Evolutionary conservation across 805 yeast genomes (phyloP), one percentile per base, ranked within the genome.

Genomic region (Schwanniomyces vanrijiae): DNA sequence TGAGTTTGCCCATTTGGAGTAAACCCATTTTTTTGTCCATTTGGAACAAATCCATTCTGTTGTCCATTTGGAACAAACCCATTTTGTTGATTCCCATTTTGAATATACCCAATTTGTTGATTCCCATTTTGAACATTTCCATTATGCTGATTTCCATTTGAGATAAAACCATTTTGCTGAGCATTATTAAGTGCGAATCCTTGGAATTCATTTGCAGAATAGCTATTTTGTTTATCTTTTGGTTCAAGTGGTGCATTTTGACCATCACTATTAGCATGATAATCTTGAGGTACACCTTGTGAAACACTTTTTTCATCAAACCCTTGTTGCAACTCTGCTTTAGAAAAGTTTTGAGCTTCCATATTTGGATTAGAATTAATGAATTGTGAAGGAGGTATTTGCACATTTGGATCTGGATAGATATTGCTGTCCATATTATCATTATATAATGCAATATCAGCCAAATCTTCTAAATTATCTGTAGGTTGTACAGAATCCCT

Each of bases 391-490:
- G 39, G 39, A 7, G 39, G 39, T 3, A 9, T 20, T 37, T 37
- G 39, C 3, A 40, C 35, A 28, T 8, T 29, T 18, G 25, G 31
- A 16, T 26, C 22, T 26, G 42, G 34, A 40, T 37, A 37, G 24
- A 14, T 16, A 21, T 19, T 46, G 26, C 64, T 71, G 45, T 67
- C 65, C 45, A 68, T 55, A 3, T 51, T 48, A 21, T 70, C 73
- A 6, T 73, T 75, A 49, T 67, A 71, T 26, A 62, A 49, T 1
- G 73, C 75, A 39, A 71, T 66, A 46, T 68, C 68, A 3, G 71
- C 55, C 25, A 68, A 61, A 48, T 70, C 75, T n/a, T 64, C 60
- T 42, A 71, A 57, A 35, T 62, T 67, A 25, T 60, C 65, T 14
- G 53, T 45, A 18, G 55, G 49, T 35, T 47, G 43, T 21, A 55